phyloP scores from a whole-genome alignment of 805 yeast genomes.

The Myxozyma monticola region DNA sequence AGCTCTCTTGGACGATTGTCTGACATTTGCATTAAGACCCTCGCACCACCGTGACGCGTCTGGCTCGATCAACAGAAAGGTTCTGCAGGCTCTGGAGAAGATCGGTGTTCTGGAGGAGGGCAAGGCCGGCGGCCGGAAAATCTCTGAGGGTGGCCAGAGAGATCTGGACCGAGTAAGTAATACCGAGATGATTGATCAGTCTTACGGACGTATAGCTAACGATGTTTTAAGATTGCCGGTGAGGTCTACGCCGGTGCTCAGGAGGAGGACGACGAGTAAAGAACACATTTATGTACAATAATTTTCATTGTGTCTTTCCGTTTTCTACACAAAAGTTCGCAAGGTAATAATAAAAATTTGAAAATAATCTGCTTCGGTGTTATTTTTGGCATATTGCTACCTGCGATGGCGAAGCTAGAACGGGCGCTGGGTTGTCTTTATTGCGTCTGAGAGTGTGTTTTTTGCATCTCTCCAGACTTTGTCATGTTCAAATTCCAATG shows the following conservation, averaged over 20 bases:
- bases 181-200: conserved; percentile 45
- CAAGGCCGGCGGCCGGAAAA: conserved; percentile 99
- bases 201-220: neutral
- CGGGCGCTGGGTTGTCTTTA: no score
- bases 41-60: conserved; percentile 98
- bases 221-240: no score
- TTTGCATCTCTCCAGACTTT: no score
- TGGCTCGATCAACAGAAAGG: conserved; percentile 98
- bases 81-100: conserved; percentile 96
- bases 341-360: conserved; percentile 21
- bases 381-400: no score
- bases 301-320: neutral
- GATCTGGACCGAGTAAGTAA: conserved; percentile 99
- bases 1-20: no score
- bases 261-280: conserved; percentile 30
- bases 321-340: conserved; percentile 15
- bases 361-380: conserved; percentile 4
- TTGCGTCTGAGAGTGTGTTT: no score
- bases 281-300: neutral
- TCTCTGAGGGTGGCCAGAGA: conserved; percentile 99
- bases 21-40: no score
- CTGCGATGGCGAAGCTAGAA: no score
- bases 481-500: no score
- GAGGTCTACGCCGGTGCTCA: conserved; percentile 29
- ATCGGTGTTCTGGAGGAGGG: conserved; percentile 95